phyloP scores from a whole-genome alignment of 1,284 basidiomycete species.

The Schizopora paradoxa region DNA sequence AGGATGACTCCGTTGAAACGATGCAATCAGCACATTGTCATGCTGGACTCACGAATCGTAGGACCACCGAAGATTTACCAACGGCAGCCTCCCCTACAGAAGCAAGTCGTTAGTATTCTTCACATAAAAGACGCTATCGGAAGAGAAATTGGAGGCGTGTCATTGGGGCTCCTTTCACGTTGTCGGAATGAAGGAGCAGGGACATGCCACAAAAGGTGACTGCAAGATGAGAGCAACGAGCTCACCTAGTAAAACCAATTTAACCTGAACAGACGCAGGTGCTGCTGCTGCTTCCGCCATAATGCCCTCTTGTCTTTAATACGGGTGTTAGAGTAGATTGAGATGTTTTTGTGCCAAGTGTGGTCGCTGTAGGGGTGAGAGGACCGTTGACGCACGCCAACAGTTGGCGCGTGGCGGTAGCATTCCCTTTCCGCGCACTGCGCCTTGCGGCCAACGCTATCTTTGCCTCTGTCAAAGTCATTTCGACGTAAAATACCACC shows the following conservation, averaged over 20 bases:
- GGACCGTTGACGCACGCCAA: no score
- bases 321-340: no score
- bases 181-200: conserved; percentile 3
- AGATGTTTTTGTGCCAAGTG: no score
- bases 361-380: no score
- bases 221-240: conserved; percentile 12
- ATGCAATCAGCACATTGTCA: conserved; percentile 12
- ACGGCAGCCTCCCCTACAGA: conserved; percentile 91
- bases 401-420: no score
- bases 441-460: no score
- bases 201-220: conserved; percentile 2
- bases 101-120: conserved; percentile 11
- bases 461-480: no score
- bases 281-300: conserved; percentile 72
- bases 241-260: conserved; percentile 57
- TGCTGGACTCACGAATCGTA: conserved; percentile 79
- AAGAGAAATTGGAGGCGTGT: neutral
- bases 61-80: conserved; percentile 98
- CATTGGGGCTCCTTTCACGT: neutral
- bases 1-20: conserved; percentile 23
- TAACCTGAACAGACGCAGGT: conserved; percentile 61
- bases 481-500: no score
- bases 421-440: no score
- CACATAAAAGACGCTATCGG: neutral
- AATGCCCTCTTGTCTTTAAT: no score